Percentiles rank a stretch among this genome's conserved stretches.
phyloP scores from a whole-genome alignment of 306 rosid genomes.

The Quercus parvula region DNA sequence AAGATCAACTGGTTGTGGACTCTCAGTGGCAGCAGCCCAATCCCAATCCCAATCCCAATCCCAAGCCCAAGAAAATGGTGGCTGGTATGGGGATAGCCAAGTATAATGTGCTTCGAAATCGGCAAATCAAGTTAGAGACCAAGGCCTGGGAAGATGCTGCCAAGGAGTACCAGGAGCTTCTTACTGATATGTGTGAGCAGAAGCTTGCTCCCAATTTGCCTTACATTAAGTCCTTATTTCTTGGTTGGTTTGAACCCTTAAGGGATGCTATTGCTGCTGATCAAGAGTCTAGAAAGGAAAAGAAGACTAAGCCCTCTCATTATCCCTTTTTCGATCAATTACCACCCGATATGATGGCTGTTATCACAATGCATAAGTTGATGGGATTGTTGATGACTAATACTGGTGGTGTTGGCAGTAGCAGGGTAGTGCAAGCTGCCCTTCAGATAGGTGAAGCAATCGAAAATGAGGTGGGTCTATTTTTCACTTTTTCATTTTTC shows the following conservation, averaged over 20 bases:
- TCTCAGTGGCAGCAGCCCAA: slow-evolving; percentile 11
- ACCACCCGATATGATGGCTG: slow-evolving; percentile 85
- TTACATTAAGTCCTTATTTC: slow-evolving; percentile 76
- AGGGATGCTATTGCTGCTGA: slow-evolving; percentile 62
- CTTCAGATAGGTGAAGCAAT: slow-evolving; percentile 81
- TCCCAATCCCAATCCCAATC: no score
- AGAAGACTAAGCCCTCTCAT: slow-evolving; percentile 28
- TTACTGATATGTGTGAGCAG: slow-evolving; percentile 79
- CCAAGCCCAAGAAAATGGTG: slow-evolving; percentile 29
- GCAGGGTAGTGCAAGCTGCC: slow-evolving; percentile 80
- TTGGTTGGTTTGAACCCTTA: slow-evolving; percentile 95
- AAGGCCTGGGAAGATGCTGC: slow-evolving; percentile 97
- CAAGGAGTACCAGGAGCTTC: slow-evolving; percentile 71
- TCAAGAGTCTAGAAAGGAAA: slow-evolving; percentile 31
- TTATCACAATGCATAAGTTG: slow-evolving; percentile 89
- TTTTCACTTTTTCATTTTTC: slow-evolving; percentile 3
- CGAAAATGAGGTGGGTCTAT: slow-evolving; percentile 71
- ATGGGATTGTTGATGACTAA: slow-evolving; percentile 90
- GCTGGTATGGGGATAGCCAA: slow-evolving; percentile 37
- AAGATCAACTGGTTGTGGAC: slow-evolving; percentile 24
- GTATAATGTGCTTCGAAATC: slow-evolving; percentile 45
- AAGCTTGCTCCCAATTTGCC: slow-evolving; percentile 94
- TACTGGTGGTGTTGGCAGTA: slow-evolving; percentile 51
- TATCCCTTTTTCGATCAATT: slow-evolving; percentile 53
- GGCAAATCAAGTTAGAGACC: slow-evolving; percentile 81